A percentile compares a stretch with the other conserved stretches of the same genome.
Conservation (phyloP, 805 yeast species). For the Candida pseudoglaebosa region DNA sequence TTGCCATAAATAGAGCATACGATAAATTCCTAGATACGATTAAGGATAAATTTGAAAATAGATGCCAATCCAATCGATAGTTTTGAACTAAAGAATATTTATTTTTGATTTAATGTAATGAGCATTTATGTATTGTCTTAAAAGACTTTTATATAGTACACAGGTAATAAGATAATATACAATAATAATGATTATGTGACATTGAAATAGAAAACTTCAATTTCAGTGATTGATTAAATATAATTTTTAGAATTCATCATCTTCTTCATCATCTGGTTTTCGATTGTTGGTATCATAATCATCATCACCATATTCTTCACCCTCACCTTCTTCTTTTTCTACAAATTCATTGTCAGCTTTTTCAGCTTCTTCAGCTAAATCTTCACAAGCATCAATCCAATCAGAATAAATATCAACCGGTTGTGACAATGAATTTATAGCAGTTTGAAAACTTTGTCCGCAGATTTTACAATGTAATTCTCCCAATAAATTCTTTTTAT, state of each 20-base stretch:
- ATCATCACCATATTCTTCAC: conserved; percentile 33
- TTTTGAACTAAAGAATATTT: too few relatives aligned
- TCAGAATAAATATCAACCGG: conserved; percentile 95
- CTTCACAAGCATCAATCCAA: conserved; percentile 97
- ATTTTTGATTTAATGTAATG: too few relatives aligned
- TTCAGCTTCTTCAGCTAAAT: conserved; percentile 59
- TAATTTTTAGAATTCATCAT: conserved; percentile 1
- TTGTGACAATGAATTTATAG: conserved; percentile 77
- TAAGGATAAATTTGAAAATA: background rate
- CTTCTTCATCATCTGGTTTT: conserved; percentile 15
- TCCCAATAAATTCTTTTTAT: conserved; percentile 82
- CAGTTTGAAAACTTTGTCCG: conserved; percentile 88
- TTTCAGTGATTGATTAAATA: background rate
- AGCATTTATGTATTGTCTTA: too few relatives aligned
- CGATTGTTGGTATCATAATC: conserved; percentile 17
- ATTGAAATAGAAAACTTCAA: background rate
- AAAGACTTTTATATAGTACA: background rate
- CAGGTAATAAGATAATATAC: conserved; percentile 4
- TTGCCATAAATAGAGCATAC: conserved; percentile 3
- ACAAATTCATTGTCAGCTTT: conserved; percentile 13
- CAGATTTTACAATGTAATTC: conserved; percentile 86
- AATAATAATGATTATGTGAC: background rate
- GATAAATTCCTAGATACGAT: background rate
- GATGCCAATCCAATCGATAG: background rate
- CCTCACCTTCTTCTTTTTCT: conserved; percentile 20